These are phyloP conservation scores for Glonium stellatum DNA, from an alignment of 495 filamentous ascomycete genomes.

Conservation along the genomic window DNA sequence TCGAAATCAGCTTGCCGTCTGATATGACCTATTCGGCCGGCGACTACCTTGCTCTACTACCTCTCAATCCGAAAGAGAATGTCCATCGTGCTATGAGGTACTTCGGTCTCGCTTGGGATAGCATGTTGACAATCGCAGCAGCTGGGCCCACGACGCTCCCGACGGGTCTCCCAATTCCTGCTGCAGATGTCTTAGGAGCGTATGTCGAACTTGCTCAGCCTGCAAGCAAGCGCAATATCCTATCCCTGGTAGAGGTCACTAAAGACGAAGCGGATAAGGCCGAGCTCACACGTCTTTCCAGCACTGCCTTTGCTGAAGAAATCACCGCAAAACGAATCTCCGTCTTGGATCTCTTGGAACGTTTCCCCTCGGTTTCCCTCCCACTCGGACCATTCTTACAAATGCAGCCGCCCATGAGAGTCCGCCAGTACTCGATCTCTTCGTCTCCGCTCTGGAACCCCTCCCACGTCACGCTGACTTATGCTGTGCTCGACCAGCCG, in stretches of 20 bases:
- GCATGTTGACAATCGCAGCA: constrained; percentile 27
- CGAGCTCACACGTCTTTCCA: constrained; percentile 45
- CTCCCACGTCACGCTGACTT: constrained; percentile 56
- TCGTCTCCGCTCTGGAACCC: constrained; percentile 61
- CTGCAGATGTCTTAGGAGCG: constrained; percentile 53
- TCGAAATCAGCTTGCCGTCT: constrained; percentile 58
- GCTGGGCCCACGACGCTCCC: constrained; percentile 17
- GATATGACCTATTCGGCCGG: constrained; percentile 63
- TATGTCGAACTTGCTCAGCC: constrained; percentile 70
- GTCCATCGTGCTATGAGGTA: constrained; percentile 48
- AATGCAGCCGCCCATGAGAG: constrained; percentile 66
- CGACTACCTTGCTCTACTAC: constrained; percentile 69
- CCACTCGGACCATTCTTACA: constrained; percentile 57
- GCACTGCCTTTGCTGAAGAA: constrained; percentile 28
- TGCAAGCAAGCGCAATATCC: constrained; percentile 52
- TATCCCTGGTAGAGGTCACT: constrained; percentile 39
- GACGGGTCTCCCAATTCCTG: constrained; percentile 48
- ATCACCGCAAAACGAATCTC: constrained; percentile 53
- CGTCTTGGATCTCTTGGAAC: constrained; percentile 57
- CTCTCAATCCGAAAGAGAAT: constrained; percentile 55
- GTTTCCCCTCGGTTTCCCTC: constrained; percentile 48
- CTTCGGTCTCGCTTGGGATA: constrained; percentile 57
- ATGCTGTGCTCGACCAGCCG: constrained; percentile 53
- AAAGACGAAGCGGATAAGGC: constrained; percentile 34
- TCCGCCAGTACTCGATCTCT: constrained; percentile 74